Evolutionary conservation across 495 filamentous ascomycete species (phyloP).

Genomic region (Bacidia gigantensis): DNA sequence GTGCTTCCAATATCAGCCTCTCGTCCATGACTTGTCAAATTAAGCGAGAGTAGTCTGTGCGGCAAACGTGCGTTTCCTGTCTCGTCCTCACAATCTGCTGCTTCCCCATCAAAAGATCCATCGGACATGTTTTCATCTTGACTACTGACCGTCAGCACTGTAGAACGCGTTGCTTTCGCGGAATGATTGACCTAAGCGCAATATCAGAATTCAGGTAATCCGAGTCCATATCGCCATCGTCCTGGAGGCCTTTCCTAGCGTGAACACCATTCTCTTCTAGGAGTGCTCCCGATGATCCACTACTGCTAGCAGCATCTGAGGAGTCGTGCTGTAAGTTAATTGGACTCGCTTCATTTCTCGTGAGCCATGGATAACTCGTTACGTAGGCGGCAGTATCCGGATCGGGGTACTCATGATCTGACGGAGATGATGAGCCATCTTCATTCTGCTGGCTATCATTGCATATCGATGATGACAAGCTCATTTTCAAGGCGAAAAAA

Average conservation of each 20-base stretch:
- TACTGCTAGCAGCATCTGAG: neutral
- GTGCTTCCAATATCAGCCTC: neutral
- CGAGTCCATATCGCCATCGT: slow-evolving; percentile 6
- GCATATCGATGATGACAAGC: neutral
- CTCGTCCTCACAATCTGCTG: neutral
- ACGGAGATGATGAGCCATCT: neutral
- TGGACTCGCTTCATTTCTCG: neutral
- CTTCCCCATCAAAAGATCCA: neutral
- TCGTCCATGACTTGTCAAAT: neutral
- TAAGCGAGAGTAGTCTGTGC: neutral
- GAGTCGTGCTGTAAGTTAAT: neutral
- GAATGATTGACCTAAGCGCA: slow-evolving; percentile 3
- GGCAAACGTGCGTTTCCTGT: neutral
- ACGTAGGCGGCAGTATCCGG: slow-evolving; percentile 11
- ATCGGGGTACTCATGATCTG: slow-evolving; percentile 13
- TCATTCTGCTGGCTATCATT: neutral
- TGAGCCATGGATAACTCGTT: slow-evolving; percentile 12
- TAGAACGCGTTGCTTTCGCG: neutral
- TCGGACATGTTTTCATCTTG: slow-evolving; percentile 13
- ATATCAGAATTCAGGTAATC: slow-evolving; percentile 10
- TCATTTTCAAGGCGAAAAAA: too few relatives aligned
- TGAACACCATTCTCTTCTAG: neutral
- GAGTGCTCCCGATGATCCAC: neutral
- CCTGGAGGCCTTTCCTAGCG: neutral
- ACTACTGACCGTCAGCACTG: slow-evolving; percentile 4